Base-by-base conservation (phyloP, 108 stramenopile species). In the Aureococcus anophagefferens region DNA sequence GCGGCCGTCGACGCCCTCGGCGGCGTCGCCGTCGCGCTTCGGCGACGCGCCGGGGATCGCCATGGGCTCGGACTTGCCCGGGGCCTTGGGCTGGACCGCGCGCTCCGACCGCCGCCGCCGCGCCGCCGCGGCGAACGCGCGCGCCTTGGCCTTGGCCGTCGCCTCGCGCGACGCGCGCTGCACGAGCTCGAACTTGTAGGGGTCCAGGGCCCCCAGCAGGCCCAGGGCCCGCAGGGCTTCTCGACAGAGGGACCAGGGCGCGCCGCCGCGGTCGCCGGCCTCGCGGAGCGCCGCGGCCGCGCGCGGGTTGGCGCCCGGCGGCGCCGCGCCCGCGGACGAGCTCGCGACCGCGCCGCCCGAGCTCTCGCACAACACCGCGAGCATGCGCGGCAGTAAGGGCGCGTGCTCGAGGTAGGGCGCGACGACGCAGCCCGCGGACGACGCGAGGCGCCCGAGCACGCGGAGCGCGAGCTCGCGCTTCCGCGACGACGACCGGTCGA, bases 191-290 rank as follows among this genome's bases (percentile, higher is more conserved):
- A 87, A 85, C 40, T 86, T 72, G 79, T 93, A 90, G 35, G 98
- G 98, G 79, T 97, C 96, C 16, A 98, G 73, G 15, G 98, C 96
- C 65, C 98, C 98, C 25, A 98, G 77, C 30, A 91, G 83, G 30
- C 98, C 98, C 40, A 97, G 81, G 5, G 92, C 90, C 16, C 96
- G 79, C 68, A 98, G 86, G 7, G 92, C 93, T 78, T 97, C 96
- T 74, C 92, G 77, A 15, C 94, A 80, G 16, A 98, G 84, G 1
- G 84, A 74, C 94, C 95, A 96, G 28, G 92, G 89, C 7, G 87
- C 84, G 67, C 84, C 72, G 21, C 86, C 9, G 40, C 9, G 5
- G 5, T 44, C 13, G 13, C 13, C 40, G 13, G 5, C 40, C 40
- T 44, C 40, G 5, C 40, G 40, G 5, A 13, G 5, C 13, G 40